Evolutionary conservation across 164 flowering plant genomes (phyloP).

Genomic region (Liriodendron chinense): DNA sequence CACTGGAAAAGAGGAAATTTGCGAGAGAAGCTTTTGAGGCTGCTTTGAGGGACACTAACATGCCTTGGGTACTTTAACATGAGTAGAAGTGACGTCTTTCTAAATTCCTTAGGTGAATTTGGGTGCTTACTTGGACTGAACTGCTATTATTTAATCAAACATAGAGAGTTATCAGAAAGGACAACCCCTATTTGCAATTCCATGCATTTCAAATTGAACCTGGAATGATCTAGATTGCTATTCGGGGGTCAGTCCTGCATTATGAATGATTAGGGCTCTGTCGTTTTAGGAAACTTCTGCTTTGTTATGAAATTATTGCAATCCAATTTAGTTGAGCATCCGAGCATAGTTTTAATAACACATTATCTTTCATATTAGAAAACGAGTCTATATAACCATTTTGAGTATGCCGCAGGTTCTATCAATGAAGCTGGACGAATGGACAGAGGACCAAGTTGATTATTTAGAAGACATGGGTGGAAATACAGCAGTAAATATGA

Average conservation of each 20-base stretch:
- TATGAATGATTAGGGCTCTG: not conserved
- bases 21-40: too few relatives aligned
- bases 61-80: too few relatives aligned
- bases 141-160: too few relatives aligned
- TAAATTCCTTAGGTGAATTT: too few relatives aligned
- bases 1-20: too few relatives aligned
- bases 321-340: not conserved
- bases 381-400: not conserved
- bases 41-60: too few relatives aligned
- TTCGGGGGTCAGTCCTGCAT: not conserved
- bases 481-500: slow-evolving; percentile 56
- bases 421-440: slow-evolving; percentile 87
- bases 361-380: not conserved
- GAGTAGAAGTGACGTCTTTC: too few relatives aligned
- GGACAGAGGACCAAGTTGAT: slow-evolving; percentile 91
- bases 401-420: slow-evolving; percentile 51
- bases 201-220: too few relatives aligned
- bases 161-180: too few relatives aligned
- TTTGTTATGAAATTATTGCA: not conserved
- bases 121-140: too few relatives aligned
- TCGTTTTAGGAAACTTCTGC: not conserved
- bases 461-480: slow-evolving; percentile 64
- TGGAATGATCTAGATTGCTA: not conserved
- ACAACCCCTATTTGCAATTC: too few relatives aligned
- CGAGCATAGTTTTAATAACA: not conserved